A percentile compares a stretch with the other conserved stretches of the same genome.
These are phyloP conservation scores for Candida pseudofarinosa DNA, from an alignment of 805 yeast species.

Conservation along the genomic window DNA sequence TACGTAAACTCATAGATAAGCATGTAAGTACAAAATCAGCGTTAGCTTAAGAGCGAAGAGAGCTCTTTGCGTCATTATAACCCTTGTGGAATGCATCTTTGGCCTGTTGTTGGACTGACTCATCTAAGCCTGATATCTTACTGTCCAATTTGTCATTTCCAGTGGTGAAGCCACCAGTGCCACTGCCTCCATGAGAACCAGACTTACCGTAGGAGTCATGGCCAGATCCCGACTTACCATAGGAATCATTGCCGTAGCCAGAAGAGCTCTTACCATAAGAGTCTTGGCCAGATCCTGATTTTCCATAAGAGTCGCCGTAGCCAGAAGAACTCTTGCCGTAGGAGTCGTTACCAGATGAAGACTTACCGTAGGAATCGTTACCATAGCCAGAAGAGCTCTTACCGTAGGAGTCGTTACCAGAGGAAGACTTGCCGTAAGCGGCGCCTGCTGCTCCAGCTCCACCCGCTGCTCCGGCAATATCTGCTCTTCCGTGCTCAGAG, in stretches of 20 bases:
- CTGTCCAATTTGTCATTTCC: slow-evolving; percentile 33
- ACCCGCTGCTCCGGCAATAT: no score
- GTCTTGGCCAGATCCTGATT: slow-evolving; percentile 3
- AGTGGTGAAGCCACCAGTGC: slow-evolving; percentile 24
- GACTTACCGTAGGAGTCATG: neutral
- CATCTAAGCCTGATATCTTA: slow-evolving; percentile 31
- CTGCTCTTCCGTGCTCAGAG: slow-evolving; percentile 10
- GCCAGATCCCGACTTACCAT: slow-evolving; percentile 1
- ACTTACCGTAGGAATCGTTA: slow-evolving; percentile 12
- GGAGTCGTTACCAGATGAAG: slow-evolving; percentile 3
- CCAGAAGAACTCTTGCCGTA: slow-evolving; percentile 3
- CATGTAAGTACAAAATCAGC: no score
- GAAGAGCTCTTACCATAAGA: neutral
- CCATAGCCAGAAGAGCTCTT: slow-evolving; percentile 8
- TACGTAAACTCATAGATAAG: no score
- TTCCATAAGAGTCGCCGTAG: slow-evolving; percentile 1
- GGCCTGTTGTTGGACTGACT: slow-evolving; percentile 33
- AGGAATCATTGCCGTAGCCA: slow-evolving; percentile 4
- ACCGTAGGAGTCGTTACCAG: slow-evolving; percentile 6
- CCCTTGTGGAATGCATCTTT: slow-evolving; percentile 38
- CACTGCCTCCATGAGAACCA: slow-evolving; percentile 8
- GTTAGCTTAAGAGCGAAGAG: slow-evolving; percentile 15
- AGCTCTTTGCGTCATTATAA: slow-evolving; percentile 32
- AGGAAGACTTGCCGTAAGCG: slow-evolving; percentile 10
- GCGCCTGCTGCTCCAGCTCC: slow-evolving; percentile 10